Percentiles rank a stretch among this genome's conserved stretches.
Evolutionary conservation across 352 stramenopile species (phyloP).

Genomic region (Globisporangium echinulatum): DNA sequence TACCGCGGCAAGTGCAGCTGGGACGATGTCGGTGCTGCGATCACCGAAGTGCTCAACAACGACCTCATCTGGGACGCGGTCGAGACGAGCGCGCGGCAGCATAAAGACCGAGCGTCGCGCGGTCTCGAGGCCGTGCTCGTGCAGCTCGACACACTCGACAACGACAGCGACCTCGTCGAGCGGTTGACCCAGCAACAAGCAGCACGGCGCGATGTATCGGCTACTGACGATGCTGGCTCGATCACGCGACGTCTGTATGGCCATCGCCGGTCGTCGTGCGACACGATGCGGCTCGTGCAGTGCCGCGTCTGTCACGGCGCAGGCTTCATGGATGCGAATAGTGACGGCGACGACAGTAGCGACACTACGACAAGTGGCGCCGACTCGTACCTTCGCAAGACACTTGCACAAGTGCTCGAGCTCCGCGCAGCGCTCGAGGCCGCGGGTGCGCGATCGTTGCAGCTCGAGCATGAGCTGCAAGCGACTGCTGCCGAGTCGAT

Average conservation of each 20-base stretch:
- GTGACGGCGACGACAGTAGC: constrained; percentile 1
- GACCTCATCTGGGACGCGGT: constrained; percentile 55
- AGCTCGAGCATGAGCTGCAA: constrained; percentile 37
- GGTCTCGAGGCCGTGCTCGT: constrained; percentile 42
- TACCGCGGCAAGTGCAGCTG: constrained; percentile 46
- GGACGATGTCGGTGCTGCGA: constrained; percentile 42
- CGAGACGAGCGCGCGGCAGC: constrained; percentile 30
- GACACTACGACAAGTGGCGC: constrained; percentile 13
- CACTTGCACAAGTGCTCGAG: constrained; percentile 52
- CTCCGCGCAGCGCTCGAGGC: constrained; percentile 39
- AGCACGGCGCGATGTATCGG: not conserved
- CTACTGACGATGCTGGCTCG: no score
- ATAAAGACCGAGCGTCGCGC: constrained; percentile 30
- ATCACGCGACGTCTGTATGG: constrained; percentile 6
- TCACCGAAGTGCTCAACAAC: constrained; percentile 59
- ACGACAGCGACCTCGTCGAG: constrained; percentile 3
- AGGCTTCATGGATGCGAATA: constrained; percentile 35
- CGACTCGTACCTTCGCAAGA: constrained; percentile 56
- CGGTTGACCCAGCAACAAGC: not conserved
- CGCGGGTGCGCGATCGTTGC: constrained; percentile 17
- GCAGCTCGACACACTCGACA: constrained; percentile 22
- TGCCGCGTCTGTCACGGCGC: constrained; percentile 46
- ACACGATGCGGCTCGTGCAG: constrained; percentile 32
- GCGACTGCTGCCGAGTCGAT: constrained; percentile 18
- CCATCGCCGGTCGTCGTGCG: constrained; percentile 10